Evolutionary conservation across 176 grass and related monocot genomes (phyloP).

Genomic region (Carex cristatella): DNA sequence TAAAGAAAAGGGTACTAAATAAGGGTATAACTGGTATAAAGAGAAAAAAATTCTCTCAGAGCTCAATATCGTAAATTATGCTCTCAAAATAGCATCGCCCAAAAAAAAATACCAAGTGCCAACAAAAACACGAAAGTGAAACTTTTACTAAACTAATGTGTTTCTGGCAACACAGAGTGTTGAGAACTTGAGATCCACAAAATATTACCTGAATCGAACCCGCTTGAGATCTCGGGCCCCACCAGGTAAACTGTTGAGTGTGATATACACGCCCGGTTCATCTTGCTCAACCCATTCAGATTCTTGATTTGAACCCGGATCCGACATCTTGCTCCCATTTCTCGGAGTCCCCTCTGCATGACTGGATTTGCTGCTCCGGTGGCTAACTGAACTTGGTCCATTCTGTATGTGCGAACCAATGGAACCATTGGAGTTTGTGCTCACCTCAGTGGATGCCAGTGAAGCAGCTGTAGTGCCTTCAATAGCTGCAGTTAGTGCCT

Average conservation of each 20-base stretch:
- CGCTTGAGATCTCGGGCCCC: slow-evolving; percentile 85
- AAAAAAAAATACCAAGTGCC: neutral
- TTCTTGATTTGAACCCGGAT: slow-evolving; percentile 44
- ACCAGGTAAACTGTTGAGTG: slow-evolving; percentile 73
- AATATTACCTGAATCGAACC: slow-evolving; percentile 83
- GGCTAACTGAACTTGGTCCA: slow-evolving; percentile 52
- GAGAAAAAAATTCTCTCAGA: too few species aligned
- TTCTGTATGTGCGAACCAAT: slow-evolving; percentile 45
- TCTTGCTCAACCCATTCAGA: slow-evolving; percentile 97
- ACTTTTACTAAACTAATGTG: neutral
- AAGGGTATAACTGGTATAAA: too few species aligned
- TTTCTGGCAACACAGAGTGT: neutral
- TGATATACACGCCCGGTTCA: slow-evolving; percentile 90
- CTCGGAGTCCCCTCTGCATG: slow-evolving; percentile 42
- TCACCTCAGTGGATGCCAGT: slow-evolving; percentile 42
- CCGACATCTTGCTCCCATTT: slow-evolving; percentile 53
- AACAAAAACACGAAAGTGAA: neutral
- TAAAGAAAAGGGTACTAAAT: too few species aligned
- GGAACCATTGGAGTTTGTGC: slow-evolving; percentile 40
- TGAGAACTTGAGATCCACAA: neutral
- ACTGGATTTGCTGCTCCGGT: slow-evolving; percentile 31
- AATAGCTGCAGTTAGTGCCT: slow-evolving; percentile 29
- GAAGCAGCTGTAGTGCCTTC: slow-evolving; percentile 29
- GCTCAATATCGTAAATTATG: too few species aligned
- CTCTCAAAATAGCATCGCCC: too few species aligned